phyloP scores from a whole-genome alignment of 164 flowering plant genomes.

The Protea cynaroides region DNA sequence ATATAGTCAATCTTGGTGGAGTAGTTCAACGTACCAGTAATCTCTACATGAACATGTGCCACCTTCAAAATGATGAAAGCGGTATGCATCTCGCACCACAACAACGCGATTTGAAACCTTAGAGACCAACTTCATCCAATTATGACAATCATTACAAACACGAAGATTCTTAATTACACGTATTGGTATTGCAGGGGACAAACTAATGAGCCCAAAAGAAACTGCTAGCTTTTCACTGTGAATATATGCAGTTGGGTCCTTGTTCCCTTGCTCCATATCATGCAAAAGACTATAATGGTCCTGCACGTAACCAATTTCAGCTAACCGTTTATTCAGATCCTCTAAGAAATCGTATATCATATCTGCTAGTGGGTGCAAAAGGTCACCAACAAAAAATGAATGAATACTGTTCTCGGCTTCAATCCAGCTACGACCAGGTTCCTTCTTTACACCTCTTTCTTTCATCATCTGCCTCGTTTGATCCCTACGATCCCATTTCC shows the following conservation, averaged over 20 bases:
- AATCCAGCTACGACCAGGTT: conserved; percentile 34
- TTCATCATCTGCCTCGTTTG: conserved; percentile 18
- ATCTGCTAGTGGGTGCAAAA: conserved; percentile 21
- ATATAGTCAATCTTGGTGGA: background rate
- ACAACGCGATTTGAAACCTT: conserved; percentile 17
- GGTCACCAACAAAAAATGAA: conserved; percentile 29
- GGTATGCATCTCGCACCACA: conserved; percentile 27
- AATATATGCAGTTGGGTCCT: conserved; percentile 13
- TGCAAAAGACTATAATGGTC: conserved; percentile 12
- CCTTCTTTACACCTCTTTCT: conserved; percentile 27
- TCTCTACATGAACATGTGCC: background rate
- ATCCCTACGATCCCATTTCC: conserved; percentile 19
- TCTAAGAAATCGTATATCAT: conserved; percentile 18
- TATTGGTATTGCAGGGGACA: conserved; percentile 17
- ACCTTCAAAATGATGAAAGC: conserved; percentile 9
- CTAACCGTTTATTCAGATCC: conserved; percentile 10
- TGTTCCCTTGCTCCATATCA: conserved; percentile 18
- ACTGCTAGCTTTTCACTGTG: conserved; percentile 29
- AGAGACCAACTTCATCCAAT: conserved; percentile 25
- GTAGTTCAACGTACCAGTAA: conserved; percentile 2
- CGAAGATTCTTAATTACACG: conserved; percentile 31
- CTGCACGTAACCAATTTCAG: conserved; percentile 22
- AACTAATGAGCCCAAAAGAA: conserved; percentile 10
- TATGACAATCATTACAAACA: conserved; percentile 30
- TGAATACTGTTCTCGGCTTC: conserved; percentile 23